Evolutionary conservation across 2,329 filamentous ascomycete species (phyloP).

Genomic region (Scedosporium dehoogii): DNA sequence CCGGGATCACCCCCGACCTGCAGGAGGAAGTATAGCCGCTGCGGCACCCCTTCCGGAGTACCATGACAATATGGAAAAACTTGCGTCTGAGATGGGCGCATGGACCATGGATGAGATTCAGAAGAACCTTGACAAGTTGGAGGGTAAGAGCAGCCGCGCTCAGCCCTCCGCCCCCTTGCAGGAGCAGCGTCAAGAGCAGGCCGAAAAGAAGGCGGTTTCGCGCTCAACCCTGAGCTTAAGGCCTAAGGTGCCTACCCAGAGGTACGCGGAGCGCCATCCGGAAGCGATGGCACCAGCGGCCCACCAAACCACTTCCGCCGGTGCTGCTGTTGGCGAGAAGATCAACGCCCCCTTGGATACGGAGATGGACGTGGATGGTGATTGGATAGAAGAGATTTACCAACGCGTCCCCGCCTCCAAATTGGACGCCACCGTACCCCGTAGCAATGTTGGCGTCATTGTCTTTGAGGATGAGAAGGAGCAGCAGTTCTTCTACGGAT

Average conservation of each 20-base stretch:
- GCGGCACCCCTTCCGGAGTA: slow-evolving; percentile 17
- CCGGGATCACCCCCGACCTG: not conserved
- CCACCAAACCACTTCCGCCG: slow-evolving; percentile 10
- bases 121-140: slow-evolving; percentile 37
- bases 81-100: slow-evolving; percentile 45
- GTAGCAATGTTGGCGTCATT: slow-evolving; percentile 44
- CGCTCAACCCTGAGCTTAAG: slow-evolving; percentile 32
- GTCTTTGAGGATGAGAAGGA: slow-evolving; percentile 50
- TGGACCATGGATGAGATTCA: slow-evolving; percentile 51
- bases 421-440: slow-evolving; percentile 34
- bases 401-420: slow-evolving; percentile 46
- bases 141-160: slow-evolving; percentile 20
- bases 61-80: slow-evolving; percentile 34
- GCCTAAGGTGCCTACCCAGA: slow-evolving; percentile 44
- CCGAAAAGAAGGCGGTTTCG: slow-evolving; percentile 10
- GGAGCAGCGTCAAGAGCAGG: not conserved
- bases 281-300: slow-evolving; percentile 16
- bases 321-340: slow-evolving; percentile 25
- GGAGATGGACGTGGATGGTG: slow-evolving; percentile 33
- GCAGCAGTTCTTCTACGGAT: slow-evolving; percentile 48
- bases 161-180: slow-evolving; percentile 6
- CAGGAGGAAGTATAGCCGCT: not conserved
- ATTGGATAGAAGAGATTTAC: slow-evolving; percentile 57
- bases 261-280: slow-evolving; percentile 47
- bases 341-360: slow-evolving; percentile 33